These are phyloP conservation scores for Stramenopiles sp. DNA, from an alignment of 352 stramenopile species.

Conservation along the genomic window DNA sequence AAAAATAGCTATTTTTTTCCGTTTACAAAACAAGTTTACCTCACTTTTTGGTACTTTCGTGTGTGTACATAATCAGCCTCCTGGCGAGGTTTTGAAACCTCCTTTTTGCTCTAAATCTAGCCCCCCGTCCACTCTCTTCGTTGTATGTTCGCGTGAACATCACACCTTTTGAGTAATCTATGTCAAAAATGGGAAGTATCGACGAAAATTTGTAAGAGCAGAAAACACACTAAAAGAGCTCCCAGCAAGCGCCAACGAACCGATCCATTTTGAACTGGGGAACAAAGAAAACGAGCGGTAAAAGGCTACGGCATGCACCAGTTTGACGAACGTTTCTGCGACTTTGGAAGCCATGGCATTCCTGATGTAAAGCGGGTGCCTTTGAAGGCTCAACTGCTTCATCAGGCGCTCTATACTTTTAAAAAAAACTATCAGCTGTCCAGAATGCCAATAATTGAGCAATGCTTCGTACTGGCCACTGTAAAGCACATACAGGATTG, in stretches of 20 bases:
- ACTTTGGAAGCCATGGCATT: not conserved
- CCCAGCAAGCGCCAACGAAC: not conserved
- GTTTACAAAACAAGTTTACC: too few species aligned
- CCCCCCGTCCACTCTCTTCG: too few species aligned
- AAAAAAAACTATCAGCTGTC: not conserved
- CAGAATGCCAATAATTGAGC: not conserved
- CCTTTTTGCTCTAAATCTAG: too few species aligned
- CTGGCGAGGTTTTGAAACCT: too few species aligned
- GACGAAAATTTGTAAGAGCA: not conserved
- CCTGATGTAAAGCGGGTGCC: not conserved
- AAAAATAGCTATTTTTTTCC: too few species aligned
- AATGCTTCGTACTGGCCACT: not conserved
- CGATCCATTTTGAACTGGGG: not conserved
- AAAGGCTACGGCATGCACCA: not conserved
- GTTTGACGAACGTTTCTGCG: not conserved
- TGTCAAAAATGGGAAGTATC: conserved; percentile 1
- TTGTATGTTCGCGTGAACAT: too few species aligned
- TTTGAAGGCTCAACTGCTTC: not conserved
- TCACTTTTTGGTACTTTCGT: too few species aligned
- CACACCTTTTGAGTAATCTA: too few species aligned
- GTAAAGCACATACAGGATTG: not conserved
- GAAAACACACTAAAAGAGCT: not conserved
- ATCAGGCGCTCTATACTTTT: not conserved
- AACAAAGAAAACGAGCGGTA: not conserved
- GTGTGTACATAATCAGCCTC: too few species aligned